A percentile compares a stretch with the other conserved stretches of the same genome.
Conservation (phyloP, 148 eudicot species). For the Vaccinium myrtillus region DNA sequence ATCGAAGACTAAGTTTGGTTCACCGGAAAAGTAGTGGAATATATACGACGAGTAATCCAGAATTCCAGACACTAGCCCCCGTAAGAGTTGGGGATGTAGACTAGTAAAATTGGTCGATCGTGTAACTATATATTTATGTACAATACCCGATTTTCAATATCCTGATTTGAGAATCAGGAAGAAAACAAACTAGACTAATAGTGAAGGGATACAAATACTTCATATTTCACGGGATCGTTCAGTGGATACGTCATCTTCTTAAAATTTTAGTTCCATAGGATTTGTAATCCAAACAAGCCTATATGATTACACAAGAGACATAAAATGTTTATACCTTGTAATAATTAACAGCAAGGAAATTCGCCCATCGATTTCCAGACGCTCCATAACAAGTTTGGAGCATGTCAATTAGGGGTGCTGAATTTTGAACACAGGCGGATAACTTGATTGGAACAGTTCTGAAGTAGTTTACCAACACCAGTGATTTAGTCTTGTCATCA, state of each 20-base stretch:
- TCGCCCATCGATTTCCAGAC: conserved; percentile 73
- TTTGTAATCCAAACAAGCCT: too few relatives aligned
- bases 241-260: not conserved
- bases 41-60: too few relatives aligned
- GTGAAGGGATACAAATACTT: not conserved
- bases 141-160: not conserved
- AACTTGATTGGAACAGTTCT: conserved; percentile 38
- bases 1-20: not conserved
- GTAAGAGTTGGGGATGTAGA: too few relatives aligned
- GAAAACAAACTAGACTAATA: not conserved
- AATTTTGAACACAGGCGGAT: conserved; percentile 56
- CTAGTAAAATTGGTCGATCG: not conserved
- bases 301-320: not conserved
- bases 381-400: conserved; percentile 50
- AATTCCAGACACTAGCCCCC: too few relatives aligned
- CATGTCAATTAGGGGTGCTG: conserved; percentile 43
- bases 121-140: too few relatives aligned
- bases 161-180: not conserved
- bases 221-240: not conserved
- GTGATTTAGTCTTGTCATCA: conserved; percentile 52
- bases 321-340: conserved; percentile 50
- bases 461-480: conserved; percentile 65
- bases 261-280: too few relatives aligned
- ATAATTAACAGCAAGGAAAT: conserved; percentile 69
- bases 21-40: not conserved